Conservation (phyloP, 106 monocot genomes). For the Dendrobium chrysotoxum region DNA sequence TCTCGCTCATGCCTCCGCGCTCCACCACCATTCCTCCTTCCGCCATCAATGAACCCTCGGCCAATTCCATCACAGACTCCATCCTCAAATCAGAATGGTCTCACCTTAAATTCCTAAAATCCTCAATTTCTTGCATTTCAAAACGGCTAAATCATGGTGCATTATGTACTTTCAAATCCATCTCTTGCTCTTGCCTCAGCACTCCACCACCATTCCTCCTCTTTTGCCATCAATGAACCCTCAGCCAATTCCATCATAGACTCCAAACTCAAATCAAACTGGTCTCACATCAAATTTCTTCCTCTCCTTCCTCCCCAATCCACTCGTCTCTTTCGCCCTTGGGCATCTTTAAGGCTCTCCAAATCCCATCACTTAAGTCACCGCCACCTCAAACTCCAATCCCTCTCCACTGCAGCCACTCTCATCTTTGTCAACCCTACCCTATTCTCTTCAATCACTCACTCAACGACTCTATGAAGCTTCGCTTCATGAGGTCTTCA, state of each 20-base stretch:
- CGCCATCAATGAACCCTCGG: background rate
- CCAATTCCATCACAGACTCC: slow-evolving; percentile 1
- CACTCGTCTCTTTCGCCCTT: background rate
- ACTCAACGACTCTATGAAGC: background rate
- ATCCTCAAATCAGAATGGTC: slow-evolving; percentile 6
- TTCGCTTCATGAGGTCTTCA: background rate
- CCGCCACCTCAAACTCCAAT: slow-evolving; percentile 5
- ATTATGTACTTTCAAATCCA: no score
- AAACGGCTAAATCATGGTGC: no score
- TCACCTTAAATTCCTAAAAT: background rate
- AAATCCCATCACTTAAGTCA: background rate
- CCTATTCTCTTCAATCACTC: background rate
- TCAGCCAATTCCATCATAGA: no score
- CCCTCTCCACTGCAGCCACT: background rate
- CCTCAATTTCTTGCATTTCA: no score
- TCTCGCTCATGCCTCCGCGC: background rate
- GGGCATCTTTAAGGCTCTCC: background rate
- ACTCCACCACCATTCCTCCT: no score
- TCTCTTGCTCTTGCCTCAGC: no score
- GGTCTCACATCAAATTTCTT: background rate
- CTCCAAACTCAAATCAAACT: no score
- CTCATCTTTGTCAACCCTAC: background rate
- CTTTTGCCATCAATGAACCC: no score
- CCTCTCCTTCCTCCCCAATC: background rate
- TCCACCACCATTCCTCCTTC: background rate